Evolutionary conservation across 257 asterid species (phyloP), one percentile per base, ranked within the genome.

Genomic region (Salvia rosmarinus): DNA sequence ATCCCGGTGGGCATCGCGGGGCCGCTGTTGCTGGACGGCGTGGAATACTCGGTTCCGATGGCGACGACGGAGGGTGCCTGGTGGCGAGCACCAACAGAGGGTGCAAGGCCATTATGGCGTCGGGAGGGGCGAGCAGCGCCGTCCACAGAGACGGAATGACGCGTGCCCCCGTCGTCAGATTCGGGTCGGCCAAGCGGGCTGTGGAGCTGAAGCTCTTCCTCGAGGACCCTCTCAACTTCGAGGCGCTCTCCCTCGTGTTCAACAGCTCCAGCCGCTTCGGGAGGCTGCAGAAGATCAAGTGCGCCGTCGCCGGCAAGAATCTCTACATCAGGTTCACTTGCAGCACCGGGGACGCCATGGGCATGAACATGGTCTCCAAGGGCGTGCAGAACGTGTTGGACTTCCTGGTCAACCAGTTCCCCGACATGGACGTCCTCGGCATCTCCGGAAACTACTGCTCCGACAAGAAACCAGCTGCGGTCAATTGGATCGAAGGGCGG

Each of bases 281-380:
- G 3, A 51, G 81, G 67, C 83, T 82, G n/a, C 86, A 82, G 74
- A 64, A 55, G 56, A 82, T 82, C 70, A 75, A 72, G n/a, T 78
- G 86, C 21, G 83, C 83, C 56, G 35, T 82, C 32, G 86, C 86
- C 44, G 83, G 86, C 21, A 82, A 76, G 82, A 82, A 82, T 66
- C 78, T 82, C 2, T 82, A 82, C 76, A 70, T 74, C 9, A 66
- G 86, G 13, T 82, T 79, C 79, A 13, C 82, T 47, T 79, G 86
- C 74, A 77, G 80, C 71, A 82, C 84, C 9, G 84, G 86, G 8
- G 86, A 82, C 71, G 86, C 86, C 70, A 82, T 82, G 86, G 85
- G 85, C 0, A 81, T 81, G 85, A 81, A 81, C 78, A 81, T 81
- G 85, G 81, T 81, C 11, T 71, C 84, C 39, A 82, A 82, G 46